Conservation (phyloP, 2,329 filamentous ascomycete species). For the Hypoxylon sp. region DNA sequence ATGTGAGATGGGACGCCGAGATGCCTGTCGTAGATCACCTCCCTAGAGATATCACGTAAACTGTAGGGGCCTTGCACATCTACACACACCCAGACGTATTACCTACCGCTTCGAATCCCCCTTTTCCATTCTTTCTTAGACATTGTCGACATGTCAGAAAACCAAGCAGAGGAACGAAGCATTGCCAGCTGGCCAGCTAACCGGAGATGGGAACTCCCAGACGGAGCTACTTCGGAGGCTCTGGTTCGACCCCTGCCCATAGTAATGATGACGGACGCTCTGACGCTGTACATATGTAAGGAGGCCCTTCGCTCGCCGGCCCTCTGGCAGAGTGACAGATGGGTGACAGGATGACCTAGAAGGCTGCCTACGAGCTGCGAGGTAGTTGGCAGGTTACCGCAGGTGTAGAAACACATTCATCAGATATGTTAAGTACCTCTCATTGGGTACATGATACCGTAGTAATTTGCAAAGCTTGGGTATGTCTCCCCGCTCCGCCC, state of each 20-base stretch:
- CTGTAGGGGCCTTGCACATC: not conserved
- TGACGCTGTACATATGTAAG: constrained; percentile 15
- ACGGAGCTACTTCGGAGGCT: constrained; percentile 40
- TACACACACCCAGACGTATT: not conserved
- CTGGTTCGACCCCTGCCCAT: constrained; percentile 35
- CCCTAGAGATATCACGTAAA: constrained; percentile 7
- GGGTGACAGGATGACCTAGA: constrained; percentile 24
- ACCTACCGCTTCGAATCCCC: not conserved
- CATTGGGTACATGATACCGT: no score
- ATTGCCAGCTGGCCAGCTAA: constrained; percentile 21
- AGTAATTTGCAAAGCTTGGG: no score
- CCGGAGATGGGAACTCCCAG: constrained; percentile 25
- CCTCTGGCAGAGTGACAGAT: no score
- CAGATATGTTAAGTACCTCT: no score
- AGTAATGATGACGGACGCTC: no score
- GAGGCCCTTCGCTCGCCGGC: no score
- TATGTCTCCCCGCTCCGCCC: constrained; percentile 23
- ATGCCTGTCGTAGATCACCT: constrained; percentile 9
- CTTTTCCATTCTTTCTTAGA: not conserved
- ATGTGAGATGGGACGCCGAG: not conserved
- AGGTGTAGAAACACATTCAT: no score
- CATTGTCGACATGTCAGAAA: not conserved
- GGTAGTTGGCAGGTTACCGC: no score
- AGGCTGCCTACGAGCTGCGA: no score
- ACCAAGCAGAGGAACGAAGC: constrained; percentile 6